Base-by-base conservation (phyloP, 768 basidiomycete species). In the Suillus subluteus region DNA sequence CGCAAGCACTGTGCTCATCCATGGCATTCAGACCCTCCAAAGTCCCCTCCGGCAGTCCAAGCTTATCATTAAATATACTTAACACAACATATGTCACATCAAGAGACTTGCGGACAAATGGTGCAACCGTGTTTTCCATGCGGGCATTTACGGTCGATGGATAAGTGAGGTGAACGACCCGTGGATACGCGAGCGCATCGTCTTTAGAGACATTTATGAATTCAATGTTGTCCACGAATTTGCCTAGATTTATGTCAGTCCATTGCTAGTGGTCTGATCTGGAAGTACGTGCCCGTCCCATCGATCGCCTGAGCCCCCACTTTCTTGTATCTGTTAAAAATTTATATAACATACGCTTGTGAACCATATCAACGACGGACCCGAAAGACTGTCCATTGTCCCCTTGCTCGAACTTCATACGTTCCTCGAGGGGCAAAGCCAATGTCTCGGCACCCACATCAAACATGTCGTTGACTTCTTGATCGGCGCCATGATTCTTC, bases 171-270 rank as follows among this genome's bases (percentile, higher is more conserved):
- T 86, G 83, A 6, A 79, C 81, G 26, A 82, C 76, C 0, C 73
- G 68, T 0, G 90, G 91, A 78, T 83, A 91, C 0, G 87, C 83
- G 0, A 91, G 72, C 0, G 82, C 88, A 68, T 92, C 91, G 71
- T 92, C 90, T 72, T 90, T 89, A 0, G 89, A 80, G 40, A 91
- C 75, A 70, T 90, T 90, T 66, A 91, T 79, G 74, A 89, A 90
- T 71, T 91, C 88, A 4, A 83, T 81, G 0, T 81, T 82, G 71
- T 91, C 90, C 21, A 58, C 7, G 15, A 12, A n/a, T 38, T 26
- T 11, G 30, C 40, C 61, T 48, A 23, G 5, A 26, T 37, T 16
- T 54, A 11, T 38, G 8, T 3, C 3, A 35, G 65, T 32, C 8
- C n/a, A 12, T 35, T 32, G 41, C 13, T 37, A 48, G 50, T 16